Percentiles rank a stretch among this genome's conserved stretches.
These are phyloP conservation scores for Paraphaeosphaeria sporulosa DNA, from an alignment of 2,329 filamentous ascomycete species.

Conservation along the genomic window DNA sequence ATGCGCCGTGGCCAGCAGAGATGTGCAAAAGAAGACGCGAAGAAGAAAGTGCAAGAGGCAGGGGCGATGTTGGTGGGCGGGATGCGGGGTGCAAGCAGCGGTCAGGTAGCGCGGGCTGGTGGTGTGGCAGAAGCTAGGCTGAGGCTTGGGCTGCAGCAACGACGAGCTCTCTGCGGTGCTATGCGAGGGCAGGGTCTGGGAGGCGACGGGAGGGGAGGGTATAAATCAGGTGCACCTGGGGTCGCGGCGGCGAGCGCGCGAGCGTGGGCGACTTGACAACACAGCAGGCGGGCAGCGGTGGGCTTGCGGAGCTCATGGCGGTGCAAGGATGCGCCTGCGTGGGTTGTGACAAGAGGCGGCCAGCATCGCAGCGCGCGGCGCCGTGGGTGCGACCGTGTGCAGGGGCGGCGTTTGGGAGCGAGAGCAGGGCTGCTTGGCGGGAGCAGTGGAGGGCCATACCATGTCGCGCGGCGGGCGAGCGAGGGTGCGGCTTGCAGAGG, in stretches of 20 bases:
- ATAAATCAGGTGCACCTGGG: not conserved
- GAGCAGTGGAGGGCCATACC: constrained; percentile 51
- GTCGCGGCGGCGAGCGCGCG: constrained; percentile 16
- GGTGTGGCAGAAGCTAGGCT: constrained; percentile 15
- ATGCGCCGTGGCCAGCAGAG: constrained; percentile 22
- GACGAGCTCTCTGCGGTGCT: constrained; percentile 17
- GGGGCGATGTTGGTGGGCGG: constrained; percentile 15
- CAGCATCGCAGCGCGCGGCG: constrained; percentile 22
- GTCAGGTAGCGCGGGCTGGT: constrained; percentile 20
- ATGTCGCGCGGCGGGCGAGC: constrained; percentile 49
- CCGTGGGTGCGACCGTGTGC: constrained; percentile 37
- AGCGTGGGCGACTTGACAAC: constrained; percentile 37
- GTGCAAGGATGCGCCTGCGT: constrained; percentile 45
- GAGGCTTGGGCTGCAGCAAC: constrained; percentile 24
- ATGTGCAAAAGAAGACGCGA: constrained; percentile 15
- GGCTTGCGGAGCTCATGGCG: constrained; percentile 34
- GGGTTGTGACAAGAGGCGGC: constrained; percentile 35
- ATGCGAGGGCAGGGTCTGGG: constrained; percentile 48
- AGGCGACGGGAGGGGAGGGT: constrained; percentile 39
- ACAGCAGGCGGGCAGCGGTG: constrained; percentile 41
- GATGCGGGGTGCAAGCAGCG: constrained; percentile 30
- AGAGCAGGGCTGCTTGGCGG: constrained; percentile 46
- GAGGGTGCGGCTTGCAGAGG: constrained; percentile 49
- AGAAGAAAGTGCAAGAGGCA: constrained; percentile 18
- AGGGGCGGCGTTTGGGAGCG: constrained; percentile 25